Percentiles rank a stretch among this genome's conserved stretches.
phyloP scores from a whole-genome alignment of 805 yeast species.

The Ogataea dorogensis region DNA sequence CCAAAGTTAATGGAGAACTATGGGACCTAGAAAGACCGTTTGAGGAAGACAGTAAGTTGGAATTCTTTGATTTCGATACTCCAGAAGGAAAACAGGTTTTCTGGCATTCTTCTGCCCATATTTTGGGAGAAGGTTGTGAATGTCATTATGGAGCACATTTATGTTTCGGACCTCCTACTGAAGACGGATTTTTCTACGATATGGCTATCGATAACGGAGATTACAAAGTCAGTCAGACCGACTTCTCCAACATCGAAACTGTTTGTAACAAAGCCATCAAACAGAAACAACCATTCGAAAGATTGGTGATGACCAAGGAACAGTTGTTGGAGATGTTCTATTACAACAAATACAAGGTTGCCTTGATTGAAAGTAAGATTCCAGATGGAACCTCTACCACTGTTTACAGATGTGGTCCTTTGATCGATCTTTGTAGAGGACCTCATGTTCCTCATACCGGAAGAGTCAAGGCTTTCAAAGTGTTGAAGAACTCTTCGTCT shows the following conservation, averaged over 20 bases:
- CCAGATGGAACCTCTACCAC: conserved; percentile 97
- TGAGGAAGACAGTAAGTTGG: conserved; percentile 66
- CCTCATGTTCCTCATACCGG: conserved; percentile 99
- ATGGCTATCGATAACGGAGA: conserved; percentile 81
- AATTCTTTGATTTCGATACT: conserved; percentile 85
- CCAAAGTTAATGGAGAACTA: conserved; percentile 84
- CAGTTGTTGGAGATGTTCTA: conserved; percentile 88
- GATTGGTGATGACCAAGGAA: conserved; percentile 90
- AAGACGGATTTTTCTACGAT: conserved; percentile 96
- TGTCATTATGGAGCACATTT: conserved; percentile 94
- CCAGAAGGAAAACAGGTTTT: conserved; percentile 95
- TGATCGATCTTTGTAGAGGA: conserved; percentile 95
- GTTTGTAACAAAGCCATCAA: conserved; percentile 88
- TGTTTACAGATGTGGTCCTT: conserved; percentile 95
- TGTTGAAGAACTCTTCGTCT: conserved; percentile 92
- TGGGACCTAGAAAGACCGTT: conserved; percentile 97
- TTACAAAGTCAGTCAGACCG: conserved; percentile 72
- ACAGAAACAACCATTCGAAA: conserved; percentile 92
- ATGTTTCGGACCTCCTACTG: conserved; percentile 94
- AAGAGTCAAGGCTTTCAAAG: conserved; percentile 88
- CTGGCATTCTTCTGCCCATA: conserved; percentile 99
- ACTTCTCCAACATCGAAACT: conserved; percentile 79
- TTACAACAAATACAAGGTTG: conserved; percentile 94
- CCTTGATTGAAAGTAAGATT: conserved; percentile 79
- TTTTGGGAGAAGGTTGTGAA: conserved; percentile 97